A percentile compares a stretch with the other conserved stretches of the same genome.
Conservation (phyloP, 371 early-diverging fungal species). For the Syncephalastrum monosporum region DNA sequence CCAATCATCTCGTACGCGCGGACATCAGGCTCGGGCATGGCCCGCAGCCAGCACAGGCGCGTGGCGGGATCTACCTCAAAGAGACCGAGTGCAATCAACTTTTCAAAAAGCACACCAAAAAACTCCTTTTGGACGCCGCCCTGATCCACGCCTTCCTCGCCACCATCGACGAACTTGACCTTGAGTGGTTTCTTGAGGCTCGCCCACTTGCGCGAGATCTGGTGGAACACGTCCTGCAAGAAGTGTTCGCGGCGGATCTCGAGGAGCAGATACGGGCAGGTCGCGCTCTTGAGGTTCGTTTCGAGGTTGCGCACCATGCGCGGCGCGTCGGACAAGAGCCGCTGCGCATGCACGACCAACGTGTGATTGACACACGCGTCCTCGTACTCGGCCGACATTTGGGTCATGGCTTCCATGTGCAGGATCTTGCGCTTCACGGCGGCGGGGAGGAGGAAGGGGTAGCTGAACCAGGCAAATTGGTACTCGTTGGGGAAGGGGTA, state of each 20-base stretch:
- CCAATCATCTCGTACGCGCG: slow-evolving; percentile 87
- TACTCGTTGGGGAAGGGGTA: slow-evolving; percentile 48
- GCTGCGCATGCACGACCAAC: slow-evolving; percentile 62
- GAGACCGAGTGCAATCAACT: slow-evolving; percentile 79
- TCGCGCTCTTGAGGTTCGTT: slow-evolving; percentile 43
- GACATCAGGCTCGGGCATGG: slow-evolving; percentile 36
- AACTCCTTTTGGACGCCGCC: slow-evolving; percentile 98
- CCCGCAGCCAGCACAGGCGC: slow-evolving; percentile 84
- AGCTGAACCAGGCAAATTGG: slow-evolving; percentile 72
- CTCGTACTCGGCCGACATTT: slow-evolving; percentile 82
- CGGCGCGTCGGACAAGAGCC: slow-evolving; percentile 61
- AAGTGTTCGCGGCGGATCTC: slow-evolving; percentile 71
- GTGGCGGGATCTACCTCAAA: slow-evolving; percentile 67
- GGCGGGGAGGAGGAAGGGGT: slow-evolving; percentile 75
- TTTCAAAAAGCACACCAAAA: slow-evolving; percentile 87
- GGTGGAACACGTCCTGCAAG: slow-evolving; percentile 68
- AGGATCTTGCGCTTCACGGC: slow-evolving; percentile 74
- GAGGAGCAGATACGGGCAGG: slow-evolving; percentile 78
- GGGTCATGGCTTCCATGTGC: slow-evolving; percentile 79
- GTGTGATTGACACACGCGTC: slow-evolving; percentile 84
- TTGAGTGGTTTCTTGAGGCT: slow-evolving; percentile 81
- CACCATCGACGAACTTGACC: slow-evolving; percentile 80
- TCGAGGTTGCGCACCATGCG: slow-evolving; percentile 41
- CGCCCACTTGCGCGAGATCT: slow-evolving; percentile 51
- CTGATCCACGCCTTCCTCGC: slow-evolving; percentile 90